Conservation (phyloP, 2,329 filamentous ascomycete genomes). For the Epichloe brachyelytri region DNA sequence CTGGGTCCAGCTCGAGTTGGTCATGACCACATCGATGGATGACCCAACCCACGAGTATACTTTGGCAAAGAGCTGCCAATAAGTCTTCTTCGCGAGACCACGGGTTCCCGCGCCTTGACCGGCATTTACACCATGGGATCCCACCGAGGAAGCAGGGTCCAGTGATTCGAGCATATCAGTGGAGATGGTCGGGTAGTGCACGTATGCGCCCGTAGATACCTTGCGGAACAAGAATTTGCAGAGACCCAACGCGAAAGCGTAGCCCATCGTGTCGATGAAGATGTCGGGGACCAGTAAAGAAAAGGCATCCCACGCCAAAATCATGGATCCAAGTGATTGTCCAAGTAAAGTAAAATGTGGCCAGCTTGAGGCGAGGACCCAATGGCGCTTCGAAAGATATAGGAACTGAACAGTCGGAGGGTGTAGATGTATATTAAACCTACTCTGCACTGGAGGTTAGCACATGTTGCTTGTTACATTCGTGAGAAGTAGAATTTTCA, state of each 20-base stretch:
- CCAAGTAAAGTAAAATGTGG: slow-evolving; percentile 85
- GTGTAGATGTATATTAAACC: slow-evolving; percentile 88
- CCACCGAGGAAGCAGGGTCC: slow-evolving; percentile 45
- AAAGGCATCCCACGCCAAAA: slow-evolving; percentile 87
- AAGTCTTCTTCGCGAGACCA: slow-evolving; percentile 60
- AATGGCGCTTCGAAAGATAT: slow-evolving; percentile 78
- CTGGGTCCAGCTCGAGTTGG: slow-evolving; percentile 92
- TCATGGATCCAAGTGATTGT: slow-evolving; percentile 80
- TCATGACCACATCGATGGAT: slow-evolving; percentile 88
- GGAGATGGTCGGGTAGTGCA: slow-evolving; percentile 96
- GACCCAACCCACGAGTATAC: slow-evolving; percentile 75
- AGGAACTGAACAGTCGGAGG: slow-evolving; percentile 74
- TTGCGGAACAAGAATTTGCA: slow-evolving; percentile 68
- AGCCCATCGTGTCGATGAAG: slow-evolving; percentile 97
- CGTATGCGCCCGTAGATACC: slow-evolving; percentile 82
- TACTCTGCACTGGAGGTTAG: slow-evolving; percentile 36
- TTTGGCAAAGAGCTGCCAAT: slow-evolving; percentile 77
- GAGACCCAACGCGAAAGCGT: slow-evolving; percentile 77
- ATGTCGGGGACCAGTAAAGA: slow-evolving; percentile 84
- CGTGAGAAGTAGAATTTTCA: no score
- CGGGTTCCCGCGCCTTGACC: slow-evolving; percentile 62
- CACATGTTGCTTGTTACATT: no score
- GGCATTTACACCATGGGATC: slow-evolving; percentile 64
- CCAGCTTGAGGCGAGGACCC: slow-evolving; percentile 77
- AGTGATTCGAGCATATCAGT: slow-evolving; percentile 92